Conservation (phyloP, 495 filamentous ascomycete species). For the Aspergillus funiculosus region DNA sequence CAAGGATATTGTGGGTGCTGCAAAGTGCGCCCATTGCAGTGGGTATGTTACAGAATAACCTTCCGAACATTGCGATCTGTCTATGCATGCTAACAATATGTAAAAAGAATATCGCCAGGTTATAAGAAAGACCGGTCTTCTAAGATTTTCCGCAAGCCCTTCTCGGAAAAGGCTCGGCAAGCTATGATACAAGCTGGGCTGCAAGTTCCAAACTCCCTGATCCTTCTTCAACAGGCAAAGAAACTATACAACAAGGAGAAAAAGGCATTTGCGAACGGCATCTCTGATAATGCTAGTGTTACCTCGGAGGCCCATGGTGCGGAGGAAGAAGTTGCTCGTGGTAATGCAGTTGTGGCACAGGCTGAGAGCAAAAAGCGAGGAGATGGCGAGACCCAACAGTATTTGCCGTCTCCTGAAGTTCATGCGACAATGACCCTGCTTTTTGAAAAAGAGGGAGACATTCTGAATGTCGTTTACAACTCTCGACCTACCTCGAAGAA, state of each 20-base stretch:
- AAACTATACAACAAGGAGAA: conserved; percentile 31
- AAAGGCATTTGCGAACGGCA: conserved; percentile 23
- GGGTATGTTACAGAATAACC: conserved; percentile 41
- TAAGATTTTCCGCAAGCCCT: conserved; percentile 86
- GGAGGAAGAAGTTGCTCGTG: conserved; percentile 65
- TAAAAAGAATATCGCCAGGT: conserved; percentile 57
- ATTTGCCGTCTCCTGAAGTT: conserved; percentile 69
- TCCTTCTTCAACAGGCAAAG: conserved; percentile 41
- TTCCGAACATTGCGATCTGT: conserved; percentile 1
- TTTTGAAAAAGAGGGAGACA: conserved; percentile 79
- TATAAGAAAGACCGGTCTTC: conserved; percentile 82
- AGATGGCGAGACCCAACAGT: conserved; percentile 50
- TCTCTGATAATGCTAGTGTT: conserved; percentile 19
- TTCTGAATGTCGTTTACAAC: conserved; percentile 77
- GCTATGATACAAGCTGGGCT: conserved; percentile 68
- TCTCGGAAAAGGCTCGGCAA: conserved; percentile 62
- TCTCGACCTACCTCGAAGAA: conserved; percentile 52
- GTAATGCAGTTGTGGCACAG: conserved; percentile 43
- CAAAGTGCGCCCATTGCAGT: conserved; percentile 68
- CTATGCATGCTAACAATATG: conserved; percentile 19
- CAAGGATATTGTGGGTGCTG: conserved; percentile 54
- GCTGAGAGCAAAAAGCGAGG: conserved; percentile 26
- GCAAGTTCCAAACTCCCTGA: conserved; percentile 57
- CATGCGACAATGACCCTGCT: conserved; percentile 67
- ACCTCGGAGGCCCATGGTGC: conserved; percentile 41